Conservation (phyloP, 352 stramenopile species). For the Pythium apleroticum region DNA sequence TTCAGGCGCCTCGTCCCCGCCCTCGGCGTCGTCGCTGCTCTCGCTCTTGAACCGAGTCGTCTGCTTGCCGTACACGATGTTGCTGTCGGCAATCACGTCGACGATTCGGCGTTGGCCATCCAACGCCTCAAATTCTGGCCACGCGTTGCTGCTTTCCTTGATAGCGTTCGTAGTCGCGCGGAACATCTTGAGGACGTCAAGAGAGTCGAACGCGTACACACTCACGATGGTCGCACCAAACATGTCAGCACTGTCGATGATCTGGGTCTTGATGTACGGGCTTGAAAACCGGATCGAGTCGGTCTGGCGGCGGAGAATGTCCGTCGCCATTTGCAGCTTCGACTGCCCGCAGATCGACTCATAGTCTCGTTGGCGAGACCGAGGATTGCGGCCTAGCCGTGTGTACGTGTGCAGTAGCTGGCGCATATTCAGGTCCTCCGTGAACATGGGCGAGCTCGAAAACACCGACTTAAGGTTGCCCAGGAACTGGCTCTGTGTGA, state of each 20-base stretch:
- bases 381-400: conserved; percentile 36
- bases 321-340: conserved; percentile 51
- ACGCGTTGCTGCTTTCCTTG: conserved; percentile 40
- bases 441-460: conserved; percentile 26
- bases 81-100: conserved; percentile 33
- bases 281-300: conserved; percentile 33
- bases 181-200: conserved; percentile 48
- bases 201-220: conserved; percentile 49
- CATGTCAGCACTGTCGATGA: conserved; percentile 30
- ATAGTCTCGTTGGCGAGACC: conserved; percentile 44
- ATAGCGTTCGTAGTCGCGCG: conserved; percentile 41
- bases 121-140: conserved; percentile 42
- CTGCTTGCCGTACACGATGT: conserved; percentile 49
- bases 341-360: conserved; percentile 40
- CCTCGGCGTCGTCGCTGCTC: background rate
- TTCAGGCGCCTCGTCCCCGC: background rate
- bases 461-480: conserved; percentile 39
- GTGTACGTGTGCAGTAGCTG: conserved; percentile 60
- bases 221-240: conserved; percentile 49
- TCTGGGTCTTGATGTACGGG: conserved; percentile 40
- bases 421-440: conserved; percentile 45
- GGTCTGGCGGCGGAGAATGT: conserved; percentile 54
- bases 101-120: conserved; percentile 32
- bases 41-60: conserved; percentile 36
- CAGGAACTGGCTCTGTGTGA: conserved; percentile 50